Evolutionary conservation across 495 filamentous ascomycete species (phyloP).

Genomic region (Penicillium pancosmium): DNA sequence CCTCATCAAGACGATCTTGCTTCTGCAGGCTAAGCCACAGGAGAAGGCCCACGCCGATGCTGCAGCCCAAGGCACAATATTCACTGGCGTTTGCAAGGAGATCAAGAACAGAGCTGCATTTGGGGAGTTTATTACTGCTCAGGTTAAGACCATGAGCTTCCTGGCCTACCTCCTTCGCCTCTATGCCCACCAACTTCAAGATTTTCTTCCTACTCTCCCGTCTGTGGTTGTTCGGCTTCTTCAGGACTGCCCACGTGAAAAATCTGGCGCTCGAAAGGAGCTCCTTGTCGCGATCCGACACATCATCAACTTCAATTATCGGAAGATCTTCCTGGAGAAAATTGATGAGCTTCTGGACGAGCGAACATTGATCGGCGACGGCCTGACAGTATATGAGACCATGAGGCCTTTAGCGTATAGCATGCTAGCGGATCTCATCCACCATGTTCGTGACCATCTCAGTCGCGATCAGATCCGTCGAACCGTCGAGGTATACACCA

Average conservation of each 20-base stretch:
- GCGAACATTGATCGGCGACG: constrained; percentile 90
- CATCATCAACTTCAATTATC: constrained; percentile 98
- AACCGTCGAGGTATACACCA: constrained; percentile 95
- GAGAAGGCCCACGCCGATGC: constrained; percentile 89
- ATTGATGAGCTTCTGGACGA: constrained; percentile 96
- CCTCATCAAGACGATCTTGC: constrained; percentile 85
- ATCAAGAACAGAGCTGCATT: constrained; percentile 95
- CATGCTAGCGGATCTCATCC: constrained; percentile 97
- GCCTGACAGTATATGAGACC: constrained; percentile 92
- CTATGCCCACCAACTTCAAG: constrained; percentile 82
- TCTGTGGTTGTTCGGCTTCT: constrained; percentile 89
- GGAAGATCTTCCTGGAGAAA: constrained; percentile 91
- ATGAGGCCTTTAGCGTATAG: constrained; percentile 97
- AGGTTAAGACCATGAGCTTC: constrained; percentile 99
- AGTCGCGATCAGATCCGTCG: constrained; percentile 85
- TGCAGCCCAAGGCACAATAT: constrained; percentile 70
- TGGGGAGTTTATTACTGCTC: constrained; percentile 95
- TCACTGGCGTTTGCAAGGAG: constrained; percentile 89
- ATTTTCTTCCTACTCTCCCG: constrained; percentile 86
- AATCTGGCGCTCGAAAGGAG: constrained; percentile 92
- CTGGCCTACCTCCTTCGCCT: constrained; percentile 89
- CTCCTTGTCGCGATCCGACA: constrained; percentile 94
- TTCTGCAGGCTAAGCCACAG: constrained; percentile 90
- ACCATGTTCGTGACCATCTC: constrained; percentile 89
- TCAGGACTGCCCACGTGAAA: constrained; percentile 91